A percentile compares a stretch with the other conserved stretches of the same genome.
Evolutionary conservation across 768 basidiomycete genomes (phyloP).

Genomic region (Amanita exitialis): DNA sequence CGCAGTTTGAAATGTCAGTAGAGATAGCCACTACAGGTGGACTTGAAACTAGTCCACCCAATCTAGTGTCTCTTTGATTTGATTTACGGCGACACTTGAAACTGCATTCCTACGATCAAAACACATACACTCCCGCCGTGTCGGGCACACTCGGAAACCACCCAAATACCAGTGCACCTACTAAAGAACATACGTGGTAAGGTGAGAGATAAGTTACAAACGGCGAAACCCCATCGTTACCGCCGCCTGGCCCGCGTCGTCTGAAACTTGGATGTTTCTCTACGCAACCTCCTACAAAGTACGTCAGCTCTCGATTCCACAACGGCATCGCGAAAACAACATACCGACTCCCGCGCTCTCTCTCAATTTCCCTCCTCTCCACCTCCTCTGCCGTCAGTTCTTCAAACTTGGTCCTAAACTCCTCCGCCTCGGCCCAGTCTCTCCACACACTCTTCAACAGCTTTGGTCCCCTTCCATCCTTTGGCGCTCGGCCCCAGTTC

Average conservation of each 20-base stretch:
- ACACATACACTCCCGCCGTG: not conserved
- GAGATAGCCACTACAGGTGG: no score
- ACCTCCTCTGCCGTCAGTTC: conserved; percentile 86
- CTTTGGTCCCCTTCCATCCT: conserved; percentile 74
- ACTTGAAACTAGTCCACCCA: no score
- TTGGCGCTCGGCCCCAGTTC: conserved; percentile 68
- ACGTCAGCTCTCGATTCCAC: conserved; percentile 2
- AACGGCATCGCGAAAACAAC: conserved; percentile 8
- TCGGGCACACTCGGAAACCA: not conserved
- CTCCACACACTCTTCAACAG: conserved; percentile 83
- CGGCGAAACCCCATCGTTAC: conserved; percentile 9
- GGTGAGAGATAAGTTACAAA: conserved; percentile 1
- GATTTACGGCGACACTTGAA: no score
- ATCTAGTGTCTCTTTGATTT: no score
- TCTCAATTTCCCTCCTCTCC: conserved; percentile 80
- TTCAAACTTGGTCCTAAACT: conserved; percentile 83
- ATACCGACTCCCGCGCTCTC: conserved; percentile 71
- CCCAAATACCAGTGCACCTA: not conserved
- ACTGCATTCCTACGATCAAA: not conserved
- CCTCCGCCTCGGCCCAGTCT: conserved; percentile 89
- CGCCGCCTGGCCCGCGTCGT: conserved; percentile 30
- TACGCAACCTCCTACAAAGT: conserved; percentile 40
- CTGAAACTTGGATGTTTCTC: conserved; percentile 63
- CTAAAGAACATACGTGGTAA: not conserved
- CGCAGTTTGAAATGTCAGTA: no score